Percentiles rank a stretch among this genome's conserved stretches.
Evolutionary conservation across 805 yeast species (phyloP).

Genomic region (Maudiozyma saulgeensis): DNA sequence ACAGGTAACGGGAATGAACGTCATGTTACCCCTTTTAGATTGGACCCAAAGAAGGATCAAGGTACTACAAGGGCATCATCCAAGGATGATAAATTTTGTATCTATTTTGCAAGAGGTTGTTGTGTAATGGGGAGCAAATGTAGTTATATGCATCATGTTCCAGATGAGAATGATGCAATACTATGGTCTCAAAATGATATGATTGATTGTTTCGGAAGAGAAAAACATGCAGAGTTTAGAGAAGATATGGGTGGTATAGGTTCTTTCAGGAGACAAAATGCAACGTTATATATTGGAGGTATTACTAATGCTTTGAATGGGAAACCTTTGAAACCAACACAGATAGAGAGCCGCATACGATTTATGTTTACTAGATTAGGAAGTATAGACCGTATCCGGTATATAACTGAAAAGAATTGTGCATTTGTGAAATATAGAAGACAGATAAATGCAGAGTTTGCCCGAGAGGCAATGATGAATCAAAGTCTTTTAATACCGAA

Average conservation of each 20-base stretch:
- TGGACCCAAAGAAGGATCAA: constrained; percentile 52
- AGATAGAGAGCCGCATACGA: constrained; percentile 32
- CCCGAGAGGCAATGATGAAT: constrained; percentile 87
- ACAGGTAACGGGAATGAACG: constrained; percentile 26
- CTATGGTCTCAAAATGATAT: constrained; percentile 39
- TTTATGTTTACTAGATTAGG: constrained; percentile 63
- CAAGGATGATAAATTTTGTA: constrained; percentile 49
- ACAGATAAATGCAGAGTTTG: constrained; percentile 82
- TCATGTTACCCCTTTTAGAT: constrained; percentile 48
- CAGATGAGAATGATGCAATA: constrained; percentile 47
- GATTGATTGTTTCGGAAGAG: constrained; percentile 88
- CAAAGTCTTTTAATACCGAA: constrained; percentile 48
- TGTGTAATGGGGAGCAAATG: constrained; percentile 75
- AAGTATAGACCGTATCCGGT: constrained; percentile 54
- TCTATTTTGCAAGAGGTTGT: constrained; percentile 83
- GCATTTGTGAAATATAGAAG: constrained; percentile 67
- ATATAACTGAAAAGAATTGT: constrained; percentile 51
- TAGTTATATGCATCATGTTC: constrained; percentile 68
- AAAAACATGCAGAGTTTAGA: constrained; percentile 66
- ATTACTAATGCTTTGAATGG: constrained; percentile 34
- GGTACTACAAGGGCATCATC: constrained; percentile 66
- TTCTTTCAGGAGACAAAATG: constrained; percentile 55
- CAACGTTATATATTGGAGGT: constrained; percentile 70
- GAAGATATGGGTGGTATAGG: constrained; percentile 97
- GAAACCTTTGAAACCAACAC: constrained; percentile 31